Percentiles rank a stretch among this genome's conserved stretches.
Evolutionary conservation across 164 flowering plant genomes (phyloP).

Genomic region (Piper longum): DNA sequence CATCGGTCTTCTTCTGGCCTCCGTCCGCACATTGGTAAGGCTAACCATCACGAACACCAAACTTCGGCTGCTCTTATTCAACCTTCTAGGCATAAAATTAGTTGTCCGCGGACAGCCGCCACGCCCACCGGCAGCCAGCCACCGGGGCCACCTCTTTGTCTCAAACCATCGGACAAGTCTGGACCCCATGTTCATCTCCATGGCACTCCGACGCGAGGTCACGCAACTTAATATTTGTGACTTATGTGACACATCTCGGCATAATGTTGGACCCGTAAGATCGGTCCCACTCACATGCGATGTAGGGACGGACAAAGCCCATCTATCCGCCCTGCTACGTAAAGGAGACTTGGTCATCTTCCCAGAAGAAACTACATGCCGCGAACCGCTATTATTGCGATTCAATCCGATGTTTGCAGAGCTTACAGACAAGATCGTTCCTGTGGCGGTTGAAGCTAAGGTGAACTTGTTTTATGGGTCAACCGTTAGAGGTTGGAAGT

Average conservation of each 20-base stretch:
- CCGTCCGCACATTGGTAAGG: conserved; percentile 43
- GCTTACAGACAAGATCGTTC: conserved; percentile 67
- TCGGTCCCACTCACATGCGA: conserved; percentile 60
- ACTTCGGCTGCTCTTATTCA: conserved; percentile 35
- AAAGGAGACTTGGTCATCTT: conserved; percentile 74
- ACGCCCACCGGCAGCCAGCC: conserved; percentile 9
- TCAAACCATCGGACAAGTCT: background rate
- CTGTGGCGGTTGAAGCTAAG: conserved; percentile 62
- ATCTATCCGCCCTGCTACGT: conserved; percentile 38
- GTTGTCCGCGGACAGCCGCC: conserved; percentile 61
- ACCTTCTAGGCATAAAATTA: conserved; percentile 47
- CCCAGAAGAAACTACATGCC: conserved; percentile 77
- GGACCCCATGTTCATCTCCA: background rate
- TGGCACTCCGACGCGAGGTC: background rate
- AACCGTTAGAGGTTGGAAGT: conserved; percentile 48
- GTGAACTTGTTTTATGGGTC: conserved; percentile 59
- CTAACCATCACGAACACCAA: conserved; percentile 43
- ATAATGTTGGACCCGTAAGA: background rate
- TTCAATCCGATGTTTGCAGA: conserved; percentile 80
- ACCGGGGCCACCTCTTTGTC: background rate
- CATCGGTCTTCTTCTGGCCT: conserved; percentile 43
- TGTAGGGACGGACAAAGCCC: conserved; percentile 44
- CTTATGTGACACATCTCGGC: background rate
- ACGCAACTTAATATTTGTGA: background rate
- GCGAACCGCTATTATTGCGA: conserved; percentile 61